A percentile compares a stretch with the other conserved stretches of the same genome.
phyloP scores from a whole-genome alignment of 306 rosid genomes.

The Gastrolobium bilobum region DNA sequence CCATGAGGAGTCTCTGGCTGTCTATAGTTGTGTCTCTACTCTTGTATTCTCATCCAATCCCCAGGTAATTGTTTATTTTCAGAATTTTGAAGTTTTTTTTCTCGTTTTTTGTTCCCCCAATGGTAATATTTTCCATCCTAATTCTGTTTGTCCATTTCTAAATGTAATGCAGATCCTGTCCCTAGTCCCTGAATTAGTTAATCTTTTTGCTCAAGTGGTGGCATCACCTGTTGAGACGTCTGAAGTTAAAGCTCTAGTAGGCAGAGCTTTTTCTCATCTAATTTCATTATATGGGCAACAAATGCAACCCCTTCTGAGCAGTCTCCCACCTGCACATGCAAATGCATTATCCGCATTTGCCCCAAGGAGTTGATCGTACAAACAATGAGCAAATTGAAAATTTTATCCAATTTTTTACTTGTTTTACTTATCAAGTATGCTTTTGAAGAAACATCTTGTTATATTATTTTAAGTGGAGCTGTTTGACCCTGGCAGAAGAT shows the following conservation, averaged over 20 bases:
- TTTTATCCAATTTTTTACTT: slow-evolving; percentile 34
- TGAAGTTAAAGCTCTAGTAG: slow-evolving; percentile 84
- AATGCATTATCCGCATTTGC: slow-evolving; percentile 89
- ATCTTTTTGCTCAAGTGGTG: slow-evolving; percentile 90
- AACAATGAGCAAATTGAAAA: slow-evolving; percentile 25
- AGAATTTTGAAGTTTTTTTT: slow-evolving; percentile 27
- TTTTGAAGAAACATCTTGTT: slow-evolving; percentile 50
- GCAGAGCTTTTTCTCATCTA: slow-evolving; percentile 90
- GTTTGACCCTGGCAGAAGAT: slow-evolving; percentile 43
- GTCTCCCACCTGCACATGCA: slow-evolving; percentile 83
- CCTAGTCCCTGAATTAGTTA: slow-evolving; percentile 90
- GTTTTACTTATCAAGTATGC: slow-evolving; percentile 29
- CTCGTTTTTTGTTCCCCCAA: slow-evolving; percentile 22
- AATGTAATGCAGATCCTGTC: slow-evolving; percentile 79
- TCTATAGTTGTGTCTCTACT: slow-evolving; percentile 80
- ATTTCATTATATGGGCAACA: slow-evolving; percentile 90
- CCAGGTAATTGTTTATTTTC: slow-evolving; percentile 64
- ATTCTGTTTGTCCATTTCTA: slow-evolving; percentile 46
- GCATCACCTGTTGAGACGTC: slow-evolving; percentile 87
- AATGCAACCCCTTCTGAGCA: slow-evolving; percentile 91
- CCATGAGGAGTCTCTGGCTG: slow-evolving; percentile 93
- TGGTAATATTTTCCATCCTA: slow-evolving; percentile 34
- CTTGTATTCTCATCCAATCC: slow-evolving; percentile 92
- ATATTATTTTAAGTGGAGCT: slow-evolving; percentile 43
- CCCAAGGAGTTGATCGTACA: slow-evolving; percentile 66